A percentile compares a stretch with the other conserved stretches of the same genome.
phyloP scores from a whole-genome alignment of 495 filamentous ascomycete genomes.

The Aspergillus avenaceus region DNA sequence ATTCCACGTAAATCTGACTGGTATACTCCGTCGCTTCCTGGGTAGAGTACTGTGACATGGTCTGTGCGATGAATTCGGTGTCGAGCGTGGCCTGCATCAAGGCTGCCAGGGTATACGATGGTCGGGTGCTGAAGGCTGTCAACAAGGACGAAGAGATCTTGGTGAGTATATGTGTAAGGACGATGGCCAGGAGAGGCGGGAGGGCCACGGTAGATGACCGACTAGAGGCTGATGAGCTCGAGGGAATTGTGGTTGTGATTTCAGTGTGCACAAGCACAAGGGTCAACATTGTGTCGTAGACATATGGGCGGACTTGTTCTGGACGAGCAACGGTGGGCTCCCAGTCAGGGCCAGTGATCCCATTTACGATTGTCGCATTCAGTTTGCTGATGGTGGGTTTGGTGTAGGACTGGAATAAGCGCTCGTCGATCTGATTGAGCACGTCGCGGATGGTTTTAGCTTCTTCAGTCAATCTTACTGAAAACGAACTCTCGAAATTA shows the following conservation, averaged over 20 bases:
- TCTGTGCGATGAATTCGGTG: slow-evolving; percentile 95
- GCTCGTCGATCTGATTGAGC: slow-evolving; percentile 79
- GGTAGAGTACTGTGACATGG: slow-evolving; percentile 79
- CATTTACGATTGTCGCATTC: slow-evolving; percentile 60
- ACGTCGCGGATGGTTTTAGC: slow-evolving; percentile 84
- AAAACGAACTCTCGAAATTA: slow-evolving; percentile 86
- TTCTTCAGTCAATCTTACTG: slow-evolving; percentile 87
- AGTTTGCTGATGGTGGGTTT: slow-evolving; percentile 62
- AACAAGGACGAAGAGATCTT: slow-evolving; percentile 68
- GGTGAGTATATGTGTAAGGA: slow-evolving; percentile 79
- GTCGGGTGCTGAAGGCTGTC: slow-evolving; percentile 61
- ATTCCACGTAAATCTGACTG: slow-evolving; percentile 82
- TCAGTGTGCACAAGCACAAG: slow-evolving; percentile 91
- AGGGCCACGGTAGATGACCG: slow-evolving; percentile 43
- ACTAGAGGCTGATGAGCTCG: slow-evolving; percentile 27
- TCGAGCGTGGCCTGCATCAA: slow-evolving; percentile 97
- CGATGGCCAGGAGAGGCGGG: slow-evolving; percentile 56
- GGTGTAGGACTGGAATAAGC: slow-evolving; percentile 88
- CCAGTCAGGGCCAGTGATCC: slow-evolving; percentile 70
- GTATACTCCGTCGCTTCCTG: slow-evolving; percentile 77
- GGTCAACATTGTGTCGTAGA: slow-evolving; percentile 76
- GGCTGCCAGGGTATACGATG: slow-evolving; percentile 66
- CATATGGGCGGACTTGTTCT: slow-evolving; percentile 74
- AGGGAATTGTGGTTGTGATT: slow-evolving; percentile 69
- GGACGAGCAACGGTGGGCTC: slow-evolving; percentile 59